Conservation (phyloP, 2,329 filamentous ascomycete species). For the Fusarium brevicatenulatum region DNA sequence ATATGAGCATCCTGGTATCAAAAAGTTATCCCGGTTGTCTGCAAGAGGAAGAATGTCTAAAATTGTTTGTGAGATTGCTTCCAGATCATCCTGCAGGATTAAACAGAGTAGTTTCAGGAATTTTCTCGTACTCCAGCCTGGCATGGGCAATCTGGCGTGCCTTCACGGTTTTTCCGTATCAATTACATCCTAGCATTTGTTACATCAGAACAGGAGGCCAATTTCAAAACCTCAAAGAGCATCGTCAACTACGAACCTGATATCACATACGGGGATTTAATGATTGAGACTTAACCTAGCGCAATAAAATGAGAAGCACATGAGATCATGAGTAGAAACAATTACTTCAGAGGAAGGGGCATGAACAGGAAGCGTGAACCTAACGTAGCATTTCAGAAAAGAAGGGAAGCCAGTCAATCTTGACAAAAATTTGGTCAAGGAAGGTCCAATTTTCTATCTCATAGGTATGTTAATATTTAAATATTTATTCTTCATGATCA, state of each 20-base stretch:
- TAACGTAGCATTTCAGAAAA: fast-evolving
- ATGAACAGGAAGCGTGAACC: background rate
- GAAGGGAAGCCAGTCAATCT: fast-evolving
- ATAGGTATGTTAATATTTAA: background rate
- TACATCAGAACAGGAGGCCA: fast-evolving
- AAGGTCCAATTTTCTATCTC: background rate
- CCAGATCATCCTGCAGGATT: background rate
- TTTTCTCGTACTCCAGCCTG: fast-evolving
- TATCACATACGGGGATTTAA: fast-evolving
- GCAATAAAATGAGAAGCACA: no score
- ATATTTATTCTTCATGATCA: background rate
- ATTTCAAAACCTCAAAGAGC: no score
- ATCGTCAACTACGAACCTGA: fast-evolving
- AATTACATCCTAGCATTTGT: no score
- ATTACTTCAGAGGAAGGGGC: no score
- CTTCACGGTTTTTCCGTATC: no score
- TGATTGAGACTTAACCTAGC: no score
- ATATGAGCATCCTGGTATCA: background rate
- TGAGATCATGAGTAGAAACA: no score
- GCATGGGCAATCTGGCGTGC: no score
- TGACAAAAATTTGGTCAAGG: background rate
- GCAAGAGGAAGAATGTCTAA: fast-evolving
- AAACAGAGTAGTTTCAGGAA: fast-evolving
- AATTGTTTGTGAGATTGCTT: fast-evolving
- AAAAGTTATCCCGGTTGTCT: fast-evolving